Percentiles rank a stretch among this genome's conserved stretches.
phyloP scores from a whole-genome alignment of 768 basidiomycete genomes.

The Xerocomellus intermedius region DNA sequence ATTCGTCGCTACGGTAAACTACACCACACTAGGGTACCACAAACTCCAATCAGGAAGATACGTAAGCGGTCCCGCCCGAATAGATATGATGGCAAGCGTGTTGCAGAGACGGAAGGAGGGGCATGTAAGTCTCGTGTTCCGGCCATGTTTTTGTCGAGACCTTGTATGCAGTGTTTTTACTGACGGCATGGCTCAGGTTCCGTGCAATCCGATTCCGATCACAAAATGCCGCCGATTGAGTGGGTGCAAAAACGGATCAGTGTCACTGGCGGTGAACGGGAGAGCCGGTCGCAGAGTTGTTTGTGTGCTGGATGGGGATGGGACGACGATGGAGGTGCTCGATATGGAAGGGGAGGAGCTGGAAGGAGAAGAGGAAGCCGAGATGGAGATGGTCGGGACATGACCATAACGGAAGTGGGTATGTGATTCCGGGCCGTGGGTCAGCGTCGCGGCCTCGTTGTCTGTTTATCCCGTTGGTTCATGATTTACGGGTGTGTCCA shows the following conservation, averaged over 20 bases:
- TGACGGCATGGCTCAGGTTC: constrained; percentile 45
- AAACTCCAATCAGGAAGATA: constrained; percentile 45
- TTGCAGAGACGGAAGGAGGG: constrained; percentile 57
- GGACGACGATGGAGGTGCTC: constrained; percentile 64
- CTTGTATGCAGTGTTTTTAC: constrained; percentile 29
- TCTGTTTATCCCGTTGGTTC: constrained; percentile 15
- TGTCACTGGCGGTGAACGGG: constrained; percentile 72
- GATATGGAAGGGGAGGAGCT: constrained; percentile 69
- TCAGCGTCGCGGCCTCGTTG: constrained; percentile 29
- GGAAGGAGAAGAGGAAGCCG: constrained; percentile 39
- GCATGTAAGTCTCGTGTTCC: constrained; percentile 52
- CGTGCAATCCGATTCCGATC: constrained; percentile 49
- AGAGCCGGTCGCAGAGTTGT: constrained; percentile 70
- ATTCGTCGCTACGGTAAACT: constrained; percentile 62
- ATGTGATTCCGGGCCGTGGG: constrained; percentile 17
- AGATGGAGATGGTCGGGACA: constrained; percentile 26
- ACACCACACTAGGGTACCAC: constrained; percentile 61
- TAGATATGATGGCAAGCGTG: constrained; percentile 62
- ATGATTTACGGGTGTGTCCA: constrained; percentile 27
- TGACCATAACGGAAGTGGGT: constrained; percentile 17
- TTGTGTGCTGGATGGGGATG: constrained; percentile 66
- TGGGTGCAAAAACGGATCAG: constrained; percentile 49
- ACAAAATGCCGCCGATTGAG: constrained; percentile 54
- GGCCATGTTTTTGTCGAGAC: constrained; percentile 31
- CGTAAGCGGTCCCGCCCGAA: constrained; percentile 56